Conservation (phyloP, 2,329 filamentous ascomycete genomes). For the Sarocladium brachiariae region DNA sequence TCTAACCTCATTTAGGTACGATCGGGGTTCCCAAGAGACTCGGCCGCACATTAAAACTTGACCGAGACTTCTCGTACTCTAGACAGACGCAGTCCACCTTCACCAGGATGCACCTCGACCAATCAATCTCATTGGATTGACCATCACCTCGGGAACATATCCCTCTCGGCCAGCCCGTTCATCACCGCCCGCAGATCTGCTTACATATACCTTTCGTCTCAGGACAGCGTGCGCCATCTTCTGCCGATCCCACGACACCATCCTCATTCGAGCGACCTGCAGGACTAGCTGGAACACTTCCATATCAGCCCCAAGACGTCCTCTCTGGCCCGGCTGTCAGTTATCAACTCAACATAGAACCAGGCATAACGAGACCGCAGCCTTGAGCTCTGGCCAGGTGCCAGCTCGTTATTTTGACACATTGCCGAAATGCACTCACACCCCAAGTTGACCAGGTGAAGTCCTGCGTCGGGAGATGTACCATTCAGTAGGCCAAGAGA, state of each 20-base stretch:
- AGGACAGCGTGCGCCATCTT: neutral
- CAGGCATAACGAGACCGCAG: neutral
- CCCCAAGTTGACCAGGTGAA: neutral
- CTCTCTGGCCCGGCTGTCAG: neutral
- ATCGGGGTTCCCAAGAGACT: neutral
- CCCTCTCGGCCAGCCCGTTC: neutral
- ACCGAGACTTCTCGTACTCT: neutral
- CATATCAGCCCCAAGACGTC: neutral
- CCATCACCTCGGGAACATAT: too few relatives aligned
- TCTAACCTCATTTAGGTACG: neutral
- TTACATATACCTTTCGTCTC: too few relatives aligned
- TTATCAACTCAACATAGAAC: neutral
- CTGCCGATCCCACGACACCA: slow-evolving; percentile 2
- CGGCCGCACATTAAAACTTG: neutral
- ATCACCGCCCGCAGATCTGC: neutral
- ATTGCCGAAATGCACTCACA: neutral
- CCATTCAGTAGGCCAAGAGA: neutral
- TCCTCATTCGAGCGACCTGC: neutral
- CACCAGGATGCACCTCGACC: neutral
- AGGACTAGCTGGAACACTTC: neutral
- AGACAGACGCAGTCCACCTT: neutral
- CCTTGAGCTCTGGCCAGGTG: neutral
- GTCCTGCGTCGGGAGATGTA: neutral
- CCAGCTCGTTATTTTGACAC: neutral
- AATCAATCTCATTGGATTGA: neutral